Conservation (phyloP, 345 rosid genomes). For the Carallia brachiata region DNA sequence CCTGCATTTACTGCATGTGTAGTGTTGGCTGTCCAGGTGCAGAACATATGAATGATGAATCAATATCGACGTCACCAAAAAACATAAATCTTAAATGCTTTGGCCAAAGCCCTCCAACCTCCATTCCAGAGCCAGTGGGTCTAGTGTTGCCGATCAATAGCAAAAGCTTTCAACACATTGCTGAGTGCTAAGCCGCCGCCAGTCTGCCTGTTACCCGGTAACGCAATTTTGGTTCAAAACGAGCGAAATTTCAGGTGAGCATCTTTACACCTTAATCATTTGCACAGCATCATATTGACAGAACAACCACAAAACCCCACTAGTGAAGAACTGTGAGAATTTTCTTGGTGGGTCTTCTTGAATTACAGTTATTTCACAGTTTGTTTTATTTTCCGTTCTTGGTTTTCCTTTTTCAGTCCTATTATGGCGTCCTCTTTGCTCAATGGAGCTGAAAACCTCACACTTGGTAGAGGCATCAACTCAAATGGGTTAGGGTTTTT, state of each 20-base stretch:
- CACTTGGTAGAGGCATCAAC: slow-evolving; percentile 33
- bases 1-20: no score
- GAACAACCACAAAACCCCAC: background rate
- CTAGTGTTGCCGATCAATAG: background rate
- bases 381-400: slow-evolving; percentile 3
- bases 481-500: slow-evolving; percentile 39
- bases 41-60: no score
- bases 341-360: slow-evolving; percentile 16
- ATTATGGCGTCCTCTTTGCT: slow-evolving; percentile 72
- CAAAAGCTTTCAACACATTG: background rate
- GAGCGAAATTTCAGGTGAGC: background rate
- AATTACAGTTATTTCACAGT: background rate
- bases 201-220: no score
- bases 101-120: background rate
- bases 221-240: background rate
- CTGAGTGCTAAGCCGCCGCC: no score
- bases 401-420: slow-evolving; percentile 6
- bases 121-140: background rate
- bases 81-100: background rate
- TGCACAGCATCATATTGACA: background rate
- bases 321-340: background rate
- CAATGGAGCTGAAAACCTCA: slow-evolving; percentile 58
- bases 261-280: background rate
- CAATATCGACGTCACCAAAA: background rate
- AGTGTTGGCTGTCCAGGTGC: no score